Conservation (phyloP, 495 filamentous ascomycete species). For the Margaritispora aquatica region DNA sequence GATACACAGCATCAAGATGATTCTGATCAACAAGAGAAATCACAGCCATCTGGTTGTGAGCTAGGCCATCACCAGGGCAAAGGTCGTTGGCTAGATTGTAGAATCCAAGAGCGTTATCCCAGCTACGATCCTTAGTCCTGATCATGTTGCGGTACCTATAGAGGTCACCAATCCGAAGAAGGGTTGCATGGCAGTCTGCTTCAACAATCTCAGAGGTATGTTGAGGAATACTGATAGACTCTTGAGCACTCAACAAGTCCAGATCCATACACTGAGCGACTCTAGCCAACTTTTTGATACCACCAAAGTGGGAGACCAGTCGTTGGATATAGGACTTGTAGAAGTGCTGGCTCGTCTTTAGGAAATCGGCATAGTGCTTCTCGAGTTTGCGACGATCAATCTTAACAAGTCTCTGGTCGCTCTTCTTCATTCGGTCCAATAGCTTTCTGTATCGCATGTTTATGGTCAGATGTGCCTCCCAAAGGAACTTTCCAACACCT, state of each 20-base stretch:
- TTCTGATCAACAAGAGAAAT: slow-evolving; percentile 69
- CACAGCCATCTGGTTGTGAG: slow-evolving; percentile 85
- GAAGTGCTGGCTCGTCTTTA: slow-evolving; percentile 80
- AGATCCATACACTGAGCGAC: slow-evolving; percentile 64
- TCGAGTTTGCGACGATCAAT: slow-evolving; percentile 67
- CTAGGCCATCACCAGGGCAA: slow-evolving; percentile 68
- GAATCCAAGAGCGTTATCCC: slow-evolving; percentile 75
- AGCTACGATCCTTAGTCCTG: slow-evolving; percentile 60
- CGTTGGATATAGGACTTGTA: slow-evolving; percentile 81
- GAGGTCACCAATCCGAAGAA: slow-evolving; percentile 85
- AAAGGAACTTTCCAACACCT: slow-evolving; percentile 64
- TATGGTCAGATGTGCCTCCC: slow-evolving; percentile 71
- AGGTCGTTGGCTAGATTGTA: slow-evolving; percentile 78
- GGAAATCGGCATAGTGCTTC: slow-evolving; percentile 72
- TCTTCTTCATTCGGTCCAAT: slow-evolving; percentile 33
- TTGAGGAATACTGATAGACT: slow-evolving; percentile 36
- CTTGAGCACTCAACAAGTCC: slow-evolving; percentile 31
- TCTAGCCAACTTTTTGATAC: slow-evolving; percentile 65
- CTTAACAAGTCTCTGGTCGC: slow-evolving; percentile 52
- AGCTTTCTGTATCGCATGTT: slow-evolving; percentile 69
- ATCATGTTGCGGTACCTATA: slow-evolving; percentile 83
- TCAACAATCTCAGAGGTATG: slow-evolving; percentile 52
- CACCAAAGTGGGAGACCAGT: slow-evolving; percentile 62
- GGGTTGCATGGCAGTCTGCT: slow-evolving; percentile 71
- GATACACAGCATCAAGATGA: slow-evolving; percentile 77